Conservation (phyloP, 164 flowering plant genomes). For the Umbellularia californica region DNA sequence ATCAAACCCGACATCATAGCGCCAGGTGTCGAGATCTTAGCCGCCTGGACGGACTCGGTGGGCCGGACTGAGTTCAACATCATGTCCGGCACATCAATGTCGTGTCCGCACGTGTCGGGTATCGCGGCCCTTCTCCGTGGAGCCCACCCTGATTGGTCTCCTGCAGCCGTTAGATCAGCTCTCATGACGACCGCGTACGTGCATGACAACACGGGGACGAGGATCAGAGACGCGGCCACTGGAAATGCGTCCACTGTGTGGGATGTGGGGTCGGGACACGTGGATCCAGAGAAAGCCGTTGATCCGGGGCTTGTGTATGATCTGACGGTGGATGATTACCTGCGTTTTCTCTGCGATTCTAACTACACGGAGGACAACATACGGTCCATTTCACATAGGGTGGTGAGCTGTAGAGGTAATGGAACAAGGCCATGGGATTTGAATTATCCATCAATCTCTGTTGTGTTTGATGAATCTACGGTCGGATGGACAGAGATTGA, state of each 20-base stretch:
- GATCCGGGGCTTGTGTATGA: slow-evolving; percentile 43
- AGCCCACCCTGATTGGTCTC: slow-evolving; percentile 54
- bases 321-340: slow-evolving; percentile 36
- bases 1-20: slow-evolving; percentile 67
- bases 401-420: slow-evolving; percentile 16
- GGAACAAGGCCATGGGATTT: slow-evolving; percentile 30
- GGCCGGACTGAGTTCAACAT: slow-evolving; percentile 44
- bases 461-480: slow-evolving; percentile 8
- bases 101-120: slow-evolving; percentile 50
- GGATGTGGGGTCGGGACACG: slow-evolving; percentile 18
- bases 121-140: slow-evolving; percentile 48
- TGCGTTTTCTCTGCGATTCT: slow-evolving; percentile 34
- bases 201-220: slow-evolving; percentile 14
- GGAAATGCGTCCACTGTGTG: slow-evolving; percentile 29
- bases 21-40: slow-evolving; percentile 68
- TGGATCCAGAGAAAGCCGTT: background rate
- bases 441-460: slow-evolving; percentile 47
- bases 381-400: slow-evolving; percentile 14
- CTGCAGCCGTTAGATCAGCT: slow-evolving; percentile 41
- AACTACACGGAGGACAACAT: slow-evolving; percentile 30
- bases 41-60: slow-evolving; percentile 45
- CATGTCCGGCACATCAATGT: slow-evolving; percentile 64
- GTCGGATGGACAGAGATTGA: background rate
- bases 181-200: slow-evolving; percentile 38
- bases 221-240: slow-evolving; percentile 26